phyloP scores from a whole-genome alignment of 2,329 filamentous ascomycete genomes.

The Exutisphaerella laricina region DNA sequence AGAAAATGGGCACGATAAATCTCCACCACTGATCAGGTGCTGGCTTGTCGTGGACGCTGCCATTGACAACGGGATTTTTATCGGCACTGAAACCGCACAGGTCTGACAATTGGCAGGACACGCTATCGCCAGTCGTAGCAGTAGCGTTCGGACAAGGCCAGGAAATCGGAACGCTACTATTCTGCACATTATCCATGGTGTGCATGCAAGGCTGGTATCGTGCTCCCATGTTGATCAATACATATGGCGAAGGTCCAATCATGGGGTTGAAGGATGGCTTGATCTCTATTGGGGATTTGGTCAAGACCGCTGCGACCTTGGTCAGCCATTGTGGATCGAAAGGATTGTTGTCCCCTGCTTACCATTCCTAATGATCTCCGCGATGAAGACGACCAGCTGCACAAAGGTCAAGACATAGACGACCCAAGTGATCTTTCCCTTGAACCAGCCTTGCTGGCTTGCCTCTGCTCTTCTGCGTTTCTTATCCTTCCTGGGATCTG shows the following conservation, averaged over 20 bases:
- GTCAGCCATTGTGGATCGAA: slow-evolving; percentile 4
- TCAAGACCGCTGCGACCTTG: slow-evolving; percentile 56
- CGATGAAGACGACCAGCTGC: slow-evolving; percentile 82
- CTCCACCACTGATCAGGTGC: slow-evolving; percentile 93
- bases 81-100: slow-evolving; percentile 80
- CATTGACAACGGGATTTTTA: slow-evolving; percentile 54
- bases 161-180: slow-evolving; percentile 46
- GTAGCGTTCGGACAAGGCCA: slow-evolving; percentile 75
- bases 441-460: slow-evolving; percentile 50
- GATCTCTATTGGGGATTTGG: slow-evolving; percentile 70
- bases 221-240: slow-evolving; percentile 95
- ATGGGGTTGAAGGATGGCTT: slow-evolving; percentile 90
- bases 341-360: slow-evolving; percentile 33
- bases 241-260: slow-evolving; percentile 86
- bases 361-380: slow-evolving; percentile 80
- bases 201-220: slow-evolving; percentile 95
- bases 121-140: slow-evolving; percentile 55
- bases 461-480: slow-evolving; percentile 7
- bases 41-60: slow-evolving; percentile 50
- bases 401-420: slow-evolving; percentile 72
- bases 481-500: slow-evolving; percentile 25
- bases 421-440: slow-evolving; percentile 64
- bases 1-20: slow-evolving; percentile 92
- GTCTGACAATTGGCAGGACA: slow-evolving; percentile 66
- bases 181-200: slow-evolving; percentile 58